Conservation (phyloP, 208 protist genomes). For the Leishmania arabica region DNA sequence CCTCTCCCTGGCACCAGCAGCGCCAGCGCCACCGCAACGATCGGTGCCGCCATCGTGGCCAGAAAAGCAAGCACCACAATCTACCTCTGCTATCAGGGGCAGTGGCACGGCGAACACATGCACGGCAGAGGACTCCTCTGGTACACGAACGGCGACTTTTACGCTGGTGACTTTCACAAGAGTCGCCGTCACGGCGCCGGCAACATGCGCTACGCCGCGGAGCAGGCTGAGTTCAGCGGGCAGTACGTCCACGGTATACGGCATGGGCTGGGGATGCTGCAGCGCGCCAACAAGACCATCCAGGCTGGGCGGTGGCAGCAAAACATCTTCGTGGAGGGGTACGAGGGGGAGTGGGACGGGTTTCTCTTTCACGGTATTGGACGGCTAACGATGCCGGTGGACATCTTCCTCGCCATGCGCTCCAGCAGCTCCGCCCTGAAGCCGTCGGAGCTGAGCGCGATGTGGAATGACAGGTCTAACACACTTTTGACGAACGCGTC, state of each 20-base stretch:
- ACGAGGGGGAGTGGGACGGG: conserved; percentile 89
- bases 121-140: conserved; percentile 82
- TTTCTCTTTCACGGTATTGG: conserved; percentile 72
- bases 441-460: conserved; percentile 19
- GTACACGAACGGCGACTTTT: conserved; percentile 86
- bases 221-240: conserved; percentile 78
- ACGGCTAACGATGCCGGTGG: conserved; percentile 43
- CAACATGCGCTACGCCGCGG: conserved; percentile 72
- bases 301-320: conserved; percentile 61
- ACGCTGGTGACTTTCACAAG: conserved; percentile 63
- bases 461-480: neutral
- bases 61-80: neutral
- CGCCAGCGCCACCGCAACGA: neutral
- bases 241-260: conserved; percentile 61
- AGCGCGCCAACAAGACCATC: conserved; percentile 56
- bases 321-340: conserved; percentile 77
- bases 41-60: neutral
- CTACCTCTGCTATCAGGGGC: conserved; percentile 82
- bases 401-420: conserved; percentile 41
- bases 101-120: conserved; percentile 85
- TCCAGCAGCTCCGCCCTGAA: conserved; percentile 27
- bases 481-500: neutral
- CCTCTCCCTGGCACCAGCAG: neutral
- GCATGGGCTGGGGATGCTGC: conserved; percentile 71
- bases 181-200: conserved; percentile 69